Percentiles rank a stretch among this genome's conserved stretches.
These are phyloP conservation scores for Epichloe uncinata DNA, from an alignment of 2,329 filamentous ascomycete species.

Conservation along the genomic window DNA sequence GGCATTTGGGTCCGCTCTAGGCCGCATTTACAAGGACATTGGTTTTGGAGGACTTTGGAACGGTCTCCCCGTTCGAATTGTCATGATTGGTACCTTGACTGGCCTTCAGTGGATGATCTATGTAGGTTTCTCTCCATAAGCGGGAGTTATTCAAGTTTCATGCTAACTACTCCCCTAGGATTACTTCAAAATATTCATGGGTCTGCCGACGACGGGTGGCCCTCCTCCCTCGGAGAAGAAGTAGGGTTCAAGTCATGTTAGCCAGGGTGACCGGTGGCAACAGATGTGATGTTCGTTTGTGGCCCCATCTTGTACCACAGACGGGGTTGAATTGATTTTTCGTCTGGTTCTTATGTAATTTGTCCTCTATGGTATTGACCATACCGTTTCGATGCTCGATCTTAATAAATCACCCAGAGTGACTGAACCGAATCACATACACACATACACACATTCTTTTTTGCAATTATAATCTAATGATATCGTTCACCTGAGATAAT, in stretches of 20 bases:
- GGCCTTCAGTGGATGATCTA: slow-evolving; percentile 93
- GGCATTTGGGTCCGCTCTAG: slow-evolving; percentile 60
- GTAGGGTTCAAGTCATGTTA: slow-evolving; percentile 5
- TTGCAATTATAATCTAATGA: no score
- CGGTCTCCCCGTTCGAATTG: slow-evolving; percentile 68
- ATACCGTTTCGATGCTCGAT: no score
- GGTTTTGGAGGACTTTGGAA: slow-evolving; percentile 88
- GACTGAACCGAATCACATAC: no score
- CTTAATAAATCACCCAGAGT: no score
- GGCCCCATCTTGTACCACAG: not conserved
- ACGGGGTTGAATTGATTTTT: not conserved
- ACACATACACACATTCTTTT: no score
- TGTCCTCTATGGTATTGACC: not conserved
- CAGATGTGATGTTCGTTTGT: not conserved
- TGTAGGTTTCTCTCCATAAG: slow-evolving; percentile 30
- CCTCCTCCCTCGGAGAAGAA: slow-evolving; percentile 41
- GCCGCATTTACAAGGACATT: slow-evolving; percentile 75
- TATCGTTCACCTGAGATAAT: no score
- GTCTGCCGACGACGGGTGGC: slow-evolving; percentile 71
- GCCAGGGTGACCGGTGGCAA: not conserved
- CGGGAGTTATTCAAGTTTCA: slow-evolving; percentile 6
- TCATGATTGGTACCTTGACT: slow-evolving; percentile 77
- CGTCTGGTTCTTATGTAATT: not conserved
- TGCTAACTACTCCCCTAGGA: slow-evolving; percentile 34
- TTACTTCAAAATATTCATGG: slow-evolving; percentile 85